Conservation (phyloP, 192 early-diverging fungal species). For the Coemansia sp. region DNA sequence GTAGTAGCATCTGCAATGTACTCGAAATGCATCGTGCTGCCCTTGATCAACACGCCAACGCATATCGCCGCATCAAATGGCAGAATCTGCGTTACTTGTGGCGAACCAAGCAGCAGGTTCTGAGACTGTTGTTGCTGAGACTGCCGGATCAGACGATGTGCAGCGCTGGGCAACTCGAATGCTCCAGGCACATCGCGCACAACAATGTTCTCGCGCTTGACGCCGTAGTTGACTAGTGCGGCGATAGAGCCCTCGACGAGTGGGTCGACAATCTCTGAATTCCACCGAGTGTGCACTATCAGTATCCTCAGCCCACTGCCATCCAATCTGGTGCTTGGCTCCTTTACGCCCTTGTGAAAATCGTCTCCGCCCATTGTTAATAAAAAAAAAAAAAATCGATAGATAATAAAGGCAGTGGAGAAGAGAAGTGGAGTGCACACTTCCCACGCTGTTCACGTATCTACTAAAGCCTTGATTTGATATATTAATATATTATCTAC, state of each 20-base stretch:
- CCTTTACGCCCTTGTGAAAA: conserved; percentile 76
- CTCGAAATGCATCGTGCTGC: conserved; percentile 98
- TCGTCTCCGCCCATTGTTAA: conserved; percentile 51
- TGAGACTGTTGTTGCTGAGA: conserved; percentile 58
- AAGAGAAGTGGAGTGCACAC: not conserved
- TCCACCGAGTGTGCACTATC: conserved; percentile 96
- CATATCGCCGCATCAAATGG: conserved; percentile 90
- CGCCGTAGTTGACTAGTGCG: conserved; percentile 69
- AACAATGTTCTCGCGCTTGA: conserved; percentile 73
- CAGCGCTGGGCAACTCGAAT: conserved; percentile 93
- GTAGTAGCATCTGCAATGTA: conserved; percentile 96
- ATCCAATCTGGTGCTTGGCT: conserved; percentile 58
- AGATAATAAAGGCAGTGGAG: not conserved
- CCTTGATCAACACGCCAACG: conserved; percentile 99
- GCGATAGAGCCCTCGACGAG: conserved; percentile 74
- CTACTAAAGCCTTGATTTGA: not conserved
- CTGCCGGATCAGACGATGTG: conserved; percentile 71
- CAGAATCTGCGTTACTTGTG: conserved; percentile 8
- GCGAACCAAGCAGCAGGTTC: conserved; percentile 37
- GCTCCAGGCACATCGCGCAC: conserved; percentile 84
- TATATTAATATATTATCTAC: not conserved
- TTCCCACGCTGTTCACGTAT: not conserved
- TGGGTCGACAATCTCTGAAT: conserved; percentile 78
- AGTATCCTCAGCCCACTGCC: conserved; percentile 68
- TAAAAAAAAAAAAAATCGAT: not conserved